Conservation (phyloP, 176 grass and related monocot genomes). For the Carex pumila region DNA sequence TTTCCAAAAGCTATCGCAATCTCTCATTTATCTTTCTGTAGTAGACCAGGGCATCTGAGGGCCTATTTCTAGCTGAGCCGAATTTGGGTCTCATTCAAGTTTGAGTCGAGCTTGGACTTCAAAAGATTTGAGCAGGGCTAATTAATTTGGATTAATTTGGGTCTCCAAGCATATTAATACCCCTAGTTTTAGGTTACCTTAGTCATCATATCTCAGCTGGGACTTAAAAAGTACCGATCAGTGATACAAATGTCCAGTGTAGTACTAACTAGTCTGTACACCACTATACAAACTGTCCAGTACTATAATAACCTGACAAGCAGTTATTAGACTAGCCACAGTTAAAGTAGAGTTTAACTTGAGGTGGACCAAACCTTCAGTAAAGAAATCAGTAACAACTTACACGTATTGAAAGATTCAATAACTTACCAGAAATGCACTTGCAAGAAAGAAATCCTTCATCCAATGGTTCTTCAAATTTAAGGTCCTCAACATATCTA, state of each 20-base stretch:
- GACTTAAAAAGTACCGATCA: not conserved
- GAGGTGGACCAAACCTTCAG: not conserved
- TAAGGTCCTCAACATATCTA: constrained; percentile 71
- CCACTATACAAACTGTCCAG: not conserved
- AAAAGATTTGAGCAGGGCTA: too few relatives aligned
- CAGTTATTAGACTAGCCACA: not conserved
- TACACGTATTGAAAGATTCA: not conserved
- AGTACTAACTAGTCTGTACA: not conserved
- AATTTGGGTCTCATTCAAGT: too few relatives aligned
- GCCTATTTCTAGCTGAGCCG: too few relatives aligned
- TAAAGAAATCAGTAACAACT: not conserved
- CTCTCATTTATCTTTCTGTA: too few relatives aligned
- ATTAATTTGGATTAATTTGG: too few relatives aligned
- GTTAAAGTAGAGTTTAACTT: not conserved
- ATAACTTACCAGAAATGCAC: constrained; percentile 46
- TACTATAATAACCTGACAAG: not conserved
- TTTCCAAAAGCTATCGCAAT: too few relatives aligned
- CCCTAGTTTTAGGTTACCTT: not conserved
- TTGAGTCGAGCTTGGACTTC: too few relatives aligned
- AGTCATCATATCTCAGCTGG: not conserved
- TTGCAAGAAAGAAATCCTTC: constrained; percentile 97
- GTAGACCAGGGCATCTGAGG: too few relatives aligned
- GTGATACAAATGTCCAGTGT: not conserved
- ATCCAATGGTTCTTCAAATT: constrained; percentile 98
- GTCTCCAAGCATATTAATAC: too few relatives aligned